phyloP scores from a whole-genome alignment of 768 basidiomycete genomes.

The Ramaria sp. region DNA sequence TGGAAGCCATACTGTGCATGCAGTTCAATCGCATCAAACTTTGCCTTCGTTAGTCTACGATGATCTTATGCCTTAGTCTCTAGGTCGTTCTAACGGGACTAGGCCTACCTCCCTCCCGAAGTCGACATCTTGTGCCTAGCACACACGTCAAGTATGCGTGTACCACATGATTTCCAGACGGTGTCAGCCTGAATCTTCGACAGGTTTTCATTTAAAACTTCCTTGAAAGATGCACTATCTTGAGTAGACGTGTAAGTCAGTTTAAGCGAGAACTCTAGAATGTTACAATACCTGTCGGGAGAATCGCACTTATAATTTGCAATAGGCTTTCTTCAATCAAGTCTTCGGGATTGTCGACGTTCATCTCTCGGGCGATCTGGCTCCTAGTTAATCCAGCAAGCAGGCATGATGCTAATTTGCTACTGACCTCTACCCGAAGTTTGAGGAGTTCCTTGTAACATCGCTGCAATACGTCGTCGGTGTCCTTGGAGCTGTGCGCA shows the following conservation, averaged over 20 bases:
- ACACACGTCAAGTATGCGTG: conserved; percentile 9
- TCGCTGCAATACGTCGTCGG: conserved; percentile 1
- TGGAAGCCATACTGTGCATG: conserved; percentile 7
- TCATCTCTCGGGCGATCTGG: conserved; percentile 6
- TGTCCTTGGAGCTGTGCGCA: background rate
- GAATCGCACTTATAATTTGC: conserved; percentile 8
- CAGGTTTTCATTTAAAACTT: conserved; percentile 6
- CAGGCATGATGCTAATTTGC: background rate
- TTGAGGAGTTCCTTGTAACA: conserved; percentile 10
- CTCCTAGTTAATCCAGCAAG: background rate
- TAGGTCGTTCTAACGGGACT: background rate
- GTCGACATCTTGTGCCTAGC: conserved; percentile 6
- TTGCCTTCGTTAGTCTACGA: background rate
- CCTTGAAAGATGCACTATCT: conserved; percentile 9
- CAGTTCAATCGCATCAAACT: conserved; percentile 1
- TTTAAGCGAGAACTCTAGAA: background rate
- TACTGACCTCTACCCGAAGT: conserved; percentile 3
- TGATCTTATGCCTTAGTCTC: background rate
- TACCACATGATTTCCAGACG: conserved; percentile 11
- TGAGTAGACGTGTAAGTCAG: background rate
- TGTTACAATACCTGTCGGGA: conserved; percentile 8
- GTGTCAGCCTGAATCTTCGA: conserved; percentile 1
- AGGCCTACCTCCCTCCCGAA: background rate
- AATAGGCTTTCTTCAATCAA: conserved; percentile 9
- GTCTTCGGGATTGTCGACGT: background rate